phyloP scores from a whole-genome alignment of 2,329 filamentous ascomycete species.

The Colletotrichum destructivum region DNA sequence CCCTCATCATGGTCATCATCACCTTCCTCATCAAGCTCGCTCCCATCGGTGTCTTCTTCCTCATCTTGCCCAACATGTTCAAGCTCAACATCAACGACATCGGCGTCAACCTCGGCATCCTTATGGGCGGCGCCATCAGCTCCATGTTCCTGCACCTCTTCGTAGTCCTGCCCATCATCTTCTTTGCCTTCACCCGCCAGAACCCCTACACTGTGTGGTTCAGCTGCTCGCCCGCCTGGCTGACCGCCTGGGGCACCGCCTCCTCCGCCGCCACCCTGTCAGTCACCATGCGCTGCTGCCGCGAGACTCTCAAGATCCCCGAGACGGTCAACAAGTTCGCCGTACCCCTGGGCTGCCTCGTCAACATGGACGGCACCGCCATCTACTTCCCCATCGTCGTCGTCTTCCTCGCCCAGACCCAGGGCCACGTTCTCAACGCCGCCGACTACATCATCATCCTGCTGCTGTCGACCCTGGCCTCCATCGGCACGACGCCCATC shows the following conservation, averaged over 20 bases:
- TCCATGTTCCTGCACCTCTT: constrained; percentile 64
- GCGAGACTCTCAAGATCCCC: constrained; percentile 56
- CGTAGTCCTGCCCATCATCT: constrained; percentile 61
- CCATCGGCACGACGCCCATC: constrained; percentile 69
- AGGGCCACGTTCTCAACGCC: constrained; percentile 59
- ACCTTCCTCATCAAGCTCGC: constrained; percentile 64
- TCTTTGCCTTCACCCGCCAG: constrained; percentile 56
- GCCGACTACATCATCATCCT: constrained; percentile 65
- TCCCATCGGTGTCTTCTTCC: constrained; percentile 67
- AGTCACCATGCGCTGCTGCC: constrained; percentile 60
- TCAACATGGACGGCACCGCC: constrained; percentile 70
- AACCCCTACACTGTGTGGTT: constrained; percentile 66
- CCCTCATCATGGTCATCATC: constrained; percentile 62
- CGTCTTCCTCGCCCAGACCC: constrained; percentile 66
- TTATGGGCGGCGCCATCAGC: constrained; percentile 63
- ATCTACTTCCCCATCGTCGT: constrained; percentile 70
- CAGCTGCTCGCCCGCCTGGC: constrained; percentile 65
- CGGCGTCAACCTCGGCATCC: constrained; percentile 63
- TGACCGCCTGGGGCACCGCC: constrained; percentile 69
- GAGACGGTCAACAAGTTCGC: constrained; percentile 61
- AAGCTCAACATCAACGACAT: constrained; percentile 63
- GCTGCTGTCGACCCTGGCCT: constrained; percentile 64
- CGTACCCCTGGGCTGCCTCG: constrained; percentile 63
- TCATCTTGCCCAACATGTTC: constrained; percentile 67
- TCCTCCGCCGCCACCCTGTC: constrained; percentile 68